A percentile compares a stretch with the other conserved stretches of the same genome.
Conservation (phyloP, 352 stramenopile genomes). For the Thalassiosira hispida region DNA sequence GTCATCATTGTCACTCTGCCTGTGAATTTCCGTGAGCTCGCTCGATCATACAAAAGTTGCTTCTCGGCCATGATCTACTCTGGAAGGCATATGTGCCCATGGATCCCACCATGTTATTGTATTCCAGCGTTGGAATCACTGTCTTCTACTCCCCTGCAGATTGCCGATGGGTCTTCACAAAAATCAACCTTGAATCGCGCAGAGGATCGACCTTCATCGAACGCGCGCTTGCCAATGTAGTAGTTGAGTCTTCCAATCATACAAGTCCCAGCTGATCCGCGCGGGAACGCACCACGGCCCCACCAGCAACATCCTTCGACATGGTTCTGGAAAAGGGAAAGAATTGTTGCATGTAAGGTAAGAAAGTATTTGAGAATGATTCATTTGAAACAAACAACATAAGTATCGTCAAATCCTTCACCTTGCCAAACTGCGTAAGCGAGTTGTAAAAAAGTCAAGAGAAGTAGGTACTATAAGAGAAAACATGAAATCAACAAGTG, state of each 20-base stretch:
- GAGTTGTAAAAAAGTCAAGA: too few species aligned
- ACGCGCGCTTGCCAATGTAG: slow-evolving; percentile 34
- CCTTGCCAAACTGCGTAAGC: too few species aligned
- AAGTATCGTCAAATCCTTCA: too few species aligned
- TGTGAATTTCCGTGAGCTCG: slow-evolving; percentile 67
- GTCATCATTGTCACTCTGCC: slow-evolving; percentile 59
- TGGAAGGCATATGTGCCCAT: slow-evolving; percentile 21
- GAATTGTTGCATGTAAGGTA: background rate
- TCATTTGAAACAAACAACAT: background rate
- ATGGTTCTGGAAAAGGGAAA: background rate
- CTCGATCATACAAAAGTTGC: slow-evolving; percentile 27
- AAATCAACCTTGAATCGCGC: slow-evolving; percentile 47
- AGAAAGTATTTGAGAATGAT: too few species aligned
- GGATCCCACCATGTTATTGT: slow-evolving; percentile 15
- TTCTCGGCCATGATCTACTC: slow-evolving; percentile 26
- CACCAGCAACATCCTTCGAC: slow-evolving; percentile 41
- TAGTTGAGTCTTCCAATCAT: slow-evolving; percentile 55
- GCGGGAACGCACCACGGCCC: slow-evolving; percentile 41
- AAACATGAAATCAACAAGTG: too few species aligned
- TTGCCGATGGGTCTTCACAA: slow-evolving; percentile 43
- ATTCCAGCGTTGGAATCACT: slow-evolving; percentile 1
- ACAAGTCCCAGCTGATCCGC: slow-evolving; percentile 42
- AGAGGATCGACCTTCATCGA: slow-evolving; percentile 29
- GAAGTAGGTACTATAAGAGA: too few species aligned
- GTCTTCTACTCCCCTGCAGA: slow-evolving; percentile 33